Evolutionary conservation across 192 early-diverging fungal genomes (phyloP).

Genomic region (Coemansia sp.): DNA sequence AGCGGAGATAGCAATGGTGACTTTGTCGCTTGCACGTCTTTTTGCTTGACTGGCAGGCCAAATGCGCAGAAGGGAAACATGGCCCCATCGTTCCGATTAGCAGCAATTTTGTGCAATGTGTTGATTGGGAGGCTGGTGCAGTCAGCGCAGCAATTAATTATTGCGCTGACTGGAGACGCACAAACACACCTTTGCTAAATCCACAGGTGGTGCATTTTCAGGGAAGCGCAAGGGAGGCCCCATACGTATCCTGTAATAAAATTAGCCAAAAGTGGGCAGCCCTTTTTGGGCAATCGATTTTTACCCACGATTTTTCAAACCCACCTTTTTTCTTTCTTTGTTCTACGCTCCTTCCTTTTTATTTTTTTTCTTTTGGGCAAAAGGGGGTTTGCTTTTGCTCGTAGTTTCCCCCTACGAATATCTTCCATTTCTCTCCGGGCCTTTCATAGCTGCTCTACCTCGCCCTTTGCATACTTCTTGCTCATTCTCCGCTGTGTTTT

Average conservation of each 20-base stretch:
- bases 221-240: not conserved
- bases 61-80: too few species aligned
- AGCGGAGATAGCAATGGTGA: too few species aligned
- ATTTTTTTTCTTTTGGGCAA: not conserved
- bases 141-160: not conserved
- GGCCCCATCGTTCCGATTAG: too few species aligned
- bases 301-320: not conserved
- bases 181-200: too few species aligned
- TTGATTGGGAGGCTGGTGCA: too few species aligned
- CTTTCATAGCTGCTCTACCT: not conserved
- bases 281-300: not conserved
- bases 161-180: not conserved
- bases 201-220: too few species aligned
- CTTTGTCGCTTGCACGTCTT: too few species aligned
- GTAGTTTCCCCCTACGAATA: too few species aligned
- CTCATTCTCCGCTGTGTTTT: not conserved
- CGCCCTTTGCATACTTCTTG: conserved; percentile 1
- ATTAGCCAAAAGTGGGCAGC: not conserved
- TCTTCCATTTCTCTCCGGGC: not conserved
- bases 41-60: too few species aligned
- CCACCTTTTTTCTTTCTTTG: not conserved
- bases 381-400: not conserved
- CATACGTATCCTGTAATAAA: not conserved
- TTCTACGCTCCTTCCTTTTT: conserved; percentile 3
- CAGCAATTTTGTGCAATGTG: too few species aligned